A percentile compares a stretch with the other conserved stretches of the same genome.
Evolutionary conservation across 805 yeast genomes (phyloP).

Genomic region (Clavispora santaluciae): DNA sequence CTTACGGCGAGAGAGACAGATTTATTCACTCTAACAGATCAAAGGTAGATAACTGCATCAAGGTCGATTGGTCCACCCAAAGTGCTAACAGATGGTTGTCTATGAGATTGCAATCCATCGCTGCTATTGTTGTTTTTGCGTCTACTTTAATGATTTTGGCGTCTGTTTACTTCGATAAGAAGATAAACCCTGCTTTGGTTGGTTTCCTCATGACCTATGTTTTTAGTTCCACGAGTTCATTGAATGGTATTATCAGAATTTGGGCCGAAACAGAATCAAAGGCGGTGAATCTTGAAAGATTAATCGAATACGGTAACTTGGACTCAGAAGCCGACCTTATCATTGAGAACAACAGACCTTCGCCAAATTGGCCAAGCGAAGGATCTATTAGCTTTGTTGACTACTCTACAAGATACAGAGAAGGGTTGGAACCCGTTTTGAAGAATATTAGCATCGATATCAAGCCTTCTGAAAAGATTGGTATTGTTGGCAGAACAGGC

Average conservation of each 20-base stretch:
- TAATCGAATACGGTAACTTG: conserved; percentile 33
- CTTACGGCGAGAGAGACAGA: conserved; percentile 26
- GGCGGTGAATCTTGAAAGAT: conserved; percentile 33
- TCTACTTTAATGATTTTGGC: conserved; percentile 24
- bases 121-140: conserved; percentile 28
- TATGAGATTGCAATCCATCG: conserved; percentile 33
- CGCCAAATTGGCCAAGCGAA: conserved; percentile 18
- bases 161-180: conserved; percentile 19
- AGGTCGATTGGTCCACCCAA: conserved; percentile 19
- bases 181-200: conserved; percentile 29
- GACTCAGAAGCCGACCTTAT: conserved; percentile 15
- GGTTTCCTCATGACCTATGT: conserved; percentile 37
- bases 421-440: conserved; percentile 23
- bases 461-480: conserved; percentile 22
- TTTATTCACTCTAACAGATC: conserved; percentile 21
- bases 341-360: conserved; percentile 28
- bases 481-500: conserved; percentile 29
- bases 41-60: conserved; percentile 23
- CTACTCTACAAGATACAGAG: conserved; percentile 23
- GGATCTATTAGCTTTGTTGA: conserved; percentile 21
- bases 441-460: conserved; percentile 19
- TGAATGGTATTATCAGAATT: conserved; percentile 28
- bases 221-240: conserved; percentile 25
- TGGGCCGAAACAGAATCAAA: conserved; percentile 34
- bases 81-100: conserved; percentile 33